phyloP scores from a whole-genome alignment of 106 monocot species.

The Dactylorhiza incarnata region DNA sequence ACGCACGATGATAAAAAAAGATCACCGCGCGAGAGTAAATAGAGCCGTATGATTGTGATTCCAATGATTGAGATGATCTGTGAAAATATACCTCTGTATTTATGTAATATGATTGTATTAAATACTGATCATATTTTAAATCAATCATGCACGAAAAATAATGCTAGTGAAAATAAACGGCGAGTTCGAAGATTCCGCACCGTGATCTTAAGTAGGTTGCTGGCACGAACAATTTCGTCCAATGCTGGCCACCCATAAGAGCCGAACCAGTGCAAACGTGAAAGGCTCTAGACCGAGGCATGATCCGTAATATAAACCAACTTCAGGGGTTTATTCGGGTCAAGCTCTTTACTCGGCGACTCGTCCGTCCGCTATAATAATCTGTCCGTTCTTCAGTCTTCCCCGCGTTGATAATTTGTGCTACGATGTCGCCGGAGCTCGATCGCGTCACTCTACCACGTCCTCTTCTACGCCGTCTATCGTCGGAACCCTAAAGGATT shows the following conservation, averaged over 20 bases:
- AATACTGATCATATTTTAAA: too few species aligned
- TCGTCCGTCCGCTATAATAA: neutral
- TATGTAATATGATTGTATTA: too few species aligned
- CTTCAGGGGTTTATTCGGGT: neutral
- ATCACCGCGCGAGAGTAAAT: too few species aligned
- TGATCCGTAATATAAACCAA: neutral
- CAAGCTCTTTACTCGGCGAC: neutral
- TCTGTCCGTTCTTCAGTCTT: neutral
- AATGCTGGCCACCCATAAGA: neutral
- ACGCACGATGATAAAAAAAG: too few species aligned
- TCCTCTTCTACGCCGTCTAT: neutral
- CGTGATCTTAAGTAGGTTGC: too few species aligned
- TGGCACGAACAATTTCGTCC: too few species aligned
- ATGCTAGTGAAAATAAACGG: too few species aligned
- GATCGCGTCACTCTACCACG: neutral
- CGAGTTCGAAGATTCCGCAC: neutral
- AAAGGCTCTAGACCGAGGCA: neutral
- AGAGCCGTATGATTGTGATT: too few species aligned
- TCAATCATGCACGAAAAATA: too few species aligned
- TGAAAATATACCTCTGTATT: too few species aligned
- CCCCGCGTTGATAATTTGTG: neutral
- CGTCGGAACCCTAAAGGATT: neutral
- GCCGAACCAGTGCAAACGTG: neutral
- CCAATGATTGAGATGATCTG: too few species aligned
- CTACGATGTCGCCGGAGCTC: neutral